phyloP scores from a whole-genome alignment of 225 moss, liverwort and hornwort genomes.

The Asterella californica region DNA sequence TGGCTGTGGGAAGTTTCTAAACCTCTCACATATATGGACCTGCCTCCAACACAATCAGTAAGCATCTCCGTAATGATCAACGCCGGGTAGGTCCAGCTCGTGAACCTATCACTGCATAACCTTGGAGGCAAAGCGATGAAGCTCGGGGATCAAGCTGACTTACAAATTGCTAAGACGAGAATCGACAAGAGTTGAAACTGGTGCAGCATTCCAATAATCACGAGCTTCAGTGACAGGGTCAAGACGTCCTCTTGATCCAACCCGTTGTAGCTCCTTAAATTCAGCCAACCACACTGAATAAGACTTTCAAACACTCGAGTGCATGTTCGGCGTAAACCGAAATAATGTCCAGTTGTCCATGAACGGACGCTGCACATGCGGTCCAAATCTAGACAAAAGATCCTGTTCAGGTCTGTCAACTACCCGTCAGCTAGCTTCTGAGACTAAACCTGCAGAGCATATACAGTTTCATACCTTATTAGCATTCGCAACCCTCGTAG shows the following conservation, averaged over 20 bases:
- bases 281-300: conserved; percentile 10
- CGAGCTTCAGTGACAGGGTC: conserved; percentile 14
- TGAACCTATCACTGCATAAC: background rate
- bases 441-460: background rate
- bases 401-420: background rate
- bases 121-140: background rate
- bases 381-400: background rate
- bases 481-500: conserved; percentile 8
- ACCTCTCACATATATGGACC: background rate
- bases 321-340: background rate
- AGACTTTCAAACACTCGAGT: background rate
- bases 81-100: no score
- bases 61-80: no score
- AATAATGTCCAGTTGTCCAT: no score
- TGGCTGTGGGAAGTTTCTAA: background rate
- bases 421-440: background rate
- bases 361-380: background rate
- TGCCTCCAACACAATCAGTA: no score
- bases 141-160: conserved; percentile 25
- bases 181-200: conserved; percentile 35
- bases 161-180: conserved; percentile 53
- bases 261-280: conserved; percentile 31
- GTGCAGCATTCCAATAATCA: conserved; percentile 25
- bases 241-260: conserved; percentile 27
- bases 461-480: conserved; percentile 27